These are phyloP conservation scores for Epichloe festucae DNA, from an alignment of 2,329 filamentous ascomycete species.

Conservation along the genomic window DNA sequence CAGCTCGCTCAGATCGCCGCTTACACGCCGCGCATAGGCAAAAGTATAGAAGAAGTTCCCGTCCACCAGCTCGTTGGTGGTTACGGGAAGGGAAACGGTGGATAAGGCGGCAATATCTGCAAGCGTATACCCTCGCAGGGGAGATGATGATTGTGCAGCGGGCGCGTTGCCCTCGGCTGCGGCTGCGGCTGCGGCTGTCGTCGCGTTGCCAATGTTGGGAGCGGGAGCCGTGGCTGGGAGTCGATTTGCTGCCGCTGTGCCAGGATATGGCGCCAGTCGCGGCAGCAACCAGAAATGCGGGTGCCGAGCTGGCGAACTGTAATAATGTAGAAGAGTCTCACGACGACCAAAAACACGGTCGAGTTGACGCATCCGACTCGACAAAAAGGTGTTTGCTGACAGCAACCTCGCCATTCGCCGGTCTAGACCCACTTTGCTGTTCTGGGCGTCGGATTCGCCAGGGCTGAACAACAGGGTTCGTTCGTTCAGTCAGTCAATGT, in stretches of 20 bases:
- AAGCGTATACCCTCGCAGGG: slow-evolving; percentile 19
- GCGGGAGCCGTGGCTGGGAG: background rate
- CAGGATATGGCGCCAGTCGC: slow-evolving; percentile 5
- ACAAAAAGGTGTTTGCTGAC: slow-evolving; percentile 20
- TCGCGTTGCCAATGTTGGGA: background rate
- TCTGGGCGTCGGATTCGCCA: slow-evolving; percentile 22
- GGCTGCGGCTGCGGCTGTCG: background rate
- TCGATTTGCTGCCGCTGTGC: background rate
- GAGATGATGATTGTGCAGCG: slow-evolving; percentile 9
- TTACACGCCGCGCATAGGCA: slow-evolving; percentile 15
- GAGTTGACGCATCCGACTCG: slow-evolving; percentile 18
- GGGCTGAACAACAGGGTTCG: slow-evolving; percentile 11
- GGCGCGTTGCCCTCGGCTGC: slow-evolving; percentile 5
- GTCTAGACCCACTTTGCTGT: slow-evolving; percentile 21
- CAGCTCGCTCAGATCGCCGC: slow-evolving; percentile 17
- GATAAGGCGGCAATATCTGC: slow-evolving; percentile 19
- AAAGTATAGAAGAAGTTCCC: slow-evolving; percentile 21
- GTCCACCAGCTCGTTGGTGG: slow-evolving; percentile 18
- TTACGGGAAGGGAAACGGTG: slow-evolving; percentile 19
- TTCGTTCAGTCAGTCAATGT: background rate
- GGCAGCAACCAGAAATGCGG: slow-evolving; percentile 6
- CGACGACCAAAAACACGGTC: slow-evolving; percentile 9
- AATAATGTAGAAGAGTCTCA: slow-evolving; percentile 6
- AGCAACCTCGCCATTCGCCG: slow-evolving; percentile 21
- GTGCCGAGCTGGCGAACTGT: slow-evolving; percentile 4